phyloP scores from a whole-genome alignment of 768 basidiomycete genomes.

The Boletus rex-veris region DNA sequence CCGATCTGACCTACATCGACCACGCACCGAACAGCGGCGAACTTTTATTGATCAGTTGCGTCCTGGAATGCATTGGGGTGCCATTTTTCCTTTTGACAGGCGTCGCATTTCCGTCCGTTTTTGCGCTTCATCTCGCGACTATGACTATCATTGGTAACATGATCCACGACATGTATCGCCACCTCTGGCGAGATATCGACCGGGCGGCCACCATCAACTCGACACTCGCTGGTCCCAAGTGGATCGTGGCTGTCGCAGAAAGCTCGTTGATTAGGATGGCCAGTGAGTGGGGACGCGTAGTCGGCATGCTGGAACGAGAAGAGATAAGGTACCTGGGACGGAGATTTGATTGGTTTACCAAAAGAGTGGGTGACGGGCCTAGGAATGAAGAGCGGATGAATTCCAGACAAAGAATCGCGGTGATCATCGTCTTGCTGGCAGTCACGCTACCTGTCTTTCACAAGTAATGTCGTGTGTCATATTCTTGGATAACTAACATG shows the following conservation, averaged over 20 bases:
- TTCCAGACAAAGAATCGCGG: slow-evolving; percentile 31
- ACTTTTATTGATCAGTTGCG: slow-evolving; percentile 31
- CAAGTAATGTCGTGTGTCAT: no score
- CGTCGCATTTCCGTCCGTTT: slow-evolving; percentile 1
- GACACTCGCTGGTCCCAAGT: slow-evolving; percentile 33
- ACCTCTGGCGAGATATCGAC: slow-evolving; percentile 41
- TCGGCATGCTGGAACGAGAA: slow-evolving; percentile 43
- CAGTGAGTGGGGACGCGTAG: slow-evolving; percentile 46
- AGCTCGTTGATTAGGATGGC: slow-evolving; percentile 49
- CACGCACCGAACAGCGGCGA: slow-evolving; percentile 50
- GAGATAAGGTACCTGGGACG: slow-evolving; percentile 38
- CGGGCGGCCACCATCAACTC: slow-evolving; percentile 34
- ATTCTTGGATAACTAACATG: neutral
- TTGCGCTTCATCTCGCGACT: slow-evolving; percentile 24
- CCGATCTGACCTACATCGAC: slow-evolving; percentile 44
- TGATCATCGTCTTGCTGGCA: slow-evolving; percentile 14
- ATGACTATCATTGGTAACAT: slow-evolving; percentile 40
- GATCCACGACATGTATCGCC: slow-evolving; percentile 47
- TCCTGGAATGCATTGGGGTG: slow-evolving; percentile 11
- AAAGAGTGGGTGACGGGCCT: slow-evolving; percentile 38
- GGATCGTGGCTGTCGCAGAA: slow-evolving; percentile 45
- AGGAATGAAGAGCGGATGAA: slow-evolving; percentile 44
- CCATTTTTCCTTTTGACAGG: slow-evolving; percentile 15
- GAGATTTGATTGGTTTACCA: slow-evolving; percentile 58
- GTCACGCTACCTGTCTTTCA: neutral